Evolutionary conservation across 2,329 filamentous ascomycete species (phyloP), one percentile per base, ranked within the genome.

Genomic region (Curvularia spicifera): DNA sequence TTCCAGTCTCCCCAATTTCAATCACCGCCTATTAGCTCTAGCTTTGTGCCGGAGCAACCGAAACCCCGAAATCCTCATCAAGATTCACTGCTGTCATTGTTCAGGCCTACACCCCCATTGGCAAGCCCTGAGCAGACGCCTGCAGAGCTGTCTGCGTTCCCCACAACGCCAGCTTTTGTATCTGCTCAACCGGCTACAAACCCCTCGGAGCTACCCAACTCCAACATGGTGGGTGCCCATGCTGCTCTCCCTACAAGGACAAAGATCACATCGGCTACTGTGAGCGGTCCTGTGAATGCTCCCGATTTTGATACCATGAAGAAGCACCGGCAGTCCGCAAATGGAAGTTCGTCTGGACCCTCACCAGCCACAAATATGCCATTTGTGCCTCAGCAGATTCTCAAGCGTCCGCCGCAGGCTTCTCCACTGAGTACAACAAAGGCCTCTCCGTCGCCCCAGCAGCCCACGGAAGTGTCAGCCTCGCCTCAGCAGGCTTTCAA

Each of bases 111-210:
- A 10, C 70, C 73, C 1, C 63, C 62, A 13, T 60, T 63, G n/a
- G 68, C 70, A 44, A 63, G 61, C 44, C 62, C 63, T 10, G 74
- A 67, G n/a, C 79, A 59, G 10, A 74, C 65, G n/a, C 80, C 78
- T 35, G 80, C 72, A 8, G 82, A 84, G 61, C 65, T 84, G 18
- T 78, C 80, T 37, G 81, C 77, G 18, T 76, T 79, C 18, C 76
- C 79, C n/a, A 73, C 71, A 1, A 78, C 76, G 4, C 76, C 78
- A 13, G 72, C 74, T 5, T 61, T 70, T 42, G 43, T 59, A 2
- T 65, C 66, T 20, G 63, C 66, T 13, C 67, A 67, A 15, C 69
- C 69, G 44, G 60, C 57, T 28, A 60, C 66, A 1, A 52, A 60
- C 18, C 59, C 67, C 37, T 55, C 64, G 7, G 61, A 62, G 33